Evolutionary conservation across 2,329 filamentous ascomycete species (phyloP), one percentile per base, ranked within the genome.

Genomic region (Sporothrix mexicana): DNA sequence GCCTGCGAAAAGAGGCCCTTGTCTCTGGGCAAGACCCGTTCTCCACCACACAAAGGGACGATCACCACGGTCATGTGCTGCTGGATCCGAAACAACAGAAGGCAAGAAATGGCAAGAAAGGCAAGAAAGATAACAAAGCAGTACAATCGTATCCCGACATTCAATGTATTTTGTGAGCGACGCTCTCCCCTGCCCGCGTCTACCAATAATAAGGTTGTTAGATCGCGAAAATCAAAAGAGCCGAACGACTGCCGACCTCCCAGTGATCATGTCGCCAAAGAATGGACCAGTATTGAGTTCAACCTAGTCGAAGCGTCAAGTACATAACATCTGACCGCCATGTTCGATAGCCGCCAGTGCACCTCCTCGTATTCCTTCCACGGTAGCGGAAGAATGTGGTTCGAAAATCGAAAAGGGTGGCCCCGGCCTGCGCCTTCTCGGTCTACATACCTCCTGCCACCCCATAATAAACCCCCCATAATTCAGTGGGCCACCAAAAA

Each of bases 211-310:
- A 49, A 67, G 66, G 17, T 43, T 51, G 13, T 17, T 47, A 36
- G 45, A 68, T 55, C 17, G 25, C 8, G 53, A 68, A 68, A 36
- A 15, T 30, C 30, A 36, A 7, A 69, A 25, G 20, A 69, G 51
- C 67, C 53, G 67, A 69, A 20, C 30, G 67, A 69, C 67, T 47
- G 51, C 67, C 53, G 67, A 69, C 8, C 20, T 25, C 20, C n/a
- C 47, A 53, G 7, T 30, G 66, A 53, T 49, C n/a, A 13, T 41
- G 25, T 51, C 45, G 36, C 47, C 49, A 36, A 36, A 36, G 30
- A 36, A 36, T 36, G 30, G n/a, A 17, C n/a, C 20, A 66, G 2
- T 12, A 47, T 6, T 13, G 23, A 59, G n/a, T 25, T 41, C 2
- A 41, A n/a, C 36, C 59, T n/a, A 23, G 30, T 36, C 30, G 30